Percentiles rank a stretch among this genome's conserved stretches.
These are phyloP conservation scores for Raddia distichophylla DNA, from an alignment of 176 grass and related monocot species.

Conservation along the genomic window DNA sequence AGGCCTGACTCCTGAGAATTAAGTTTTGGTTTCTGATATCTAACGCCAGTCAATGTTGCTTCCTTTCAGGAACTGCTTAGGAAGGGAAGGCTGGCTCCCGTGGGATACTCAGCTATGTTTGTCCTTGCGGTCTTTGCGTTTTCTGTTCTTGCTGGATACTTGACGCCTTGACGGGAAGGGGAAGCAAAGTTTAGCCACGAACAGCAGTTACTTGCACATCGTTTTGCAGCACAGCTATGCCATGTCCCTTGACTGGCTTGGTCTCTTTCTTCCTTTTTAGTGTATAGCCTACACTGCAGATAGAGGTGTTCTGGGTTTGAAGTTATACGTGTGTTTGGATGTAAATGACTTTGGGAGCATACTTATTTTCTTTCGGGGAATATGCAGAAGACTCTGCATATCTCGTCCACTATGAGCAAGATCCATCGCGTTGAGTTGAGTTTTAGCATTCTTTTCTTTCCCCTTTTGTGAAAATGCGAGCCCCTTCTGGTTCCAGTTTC, in stretches of 20 bases:
- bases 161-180: conserved; percentile 11
- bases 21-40: conserved; percentile 4
- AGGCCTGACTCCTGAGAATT: neutral
- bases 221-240: conserved; percentile 7
- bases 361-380: neutral
- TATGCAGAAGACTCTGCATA: neutral
- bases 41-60: conserved; percentile 14
- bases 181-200: conserved; percentile 37
- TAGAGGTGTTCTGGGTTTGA: neutral
- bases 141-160: conserved; percentile 57
- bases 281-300: conserved; percentile 17
- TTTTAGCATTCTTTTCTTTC: neutral
- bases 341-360: neutral
- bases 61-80: conserved; percentile 54
- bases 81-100: conserved; percentile 27
- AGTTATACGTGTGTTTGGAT: conserved; percentile 11
- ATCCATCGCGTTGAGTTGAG: neutral
- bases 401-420: conserved; percentile 1
- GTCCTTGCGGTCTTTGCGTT: conserved; percentile 53
- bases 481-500: neutral
- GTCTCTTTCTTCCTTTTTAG: neutral
- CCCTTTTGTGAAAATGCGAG: neutral
- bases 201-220: neutral
- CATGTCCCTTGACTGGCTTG: neutral
- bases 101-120: conserved; percentile 55